Base-by-base conservation (phyloP, 1,284 basidiomycete species). In the Fistulinella staudtii region DNA sequence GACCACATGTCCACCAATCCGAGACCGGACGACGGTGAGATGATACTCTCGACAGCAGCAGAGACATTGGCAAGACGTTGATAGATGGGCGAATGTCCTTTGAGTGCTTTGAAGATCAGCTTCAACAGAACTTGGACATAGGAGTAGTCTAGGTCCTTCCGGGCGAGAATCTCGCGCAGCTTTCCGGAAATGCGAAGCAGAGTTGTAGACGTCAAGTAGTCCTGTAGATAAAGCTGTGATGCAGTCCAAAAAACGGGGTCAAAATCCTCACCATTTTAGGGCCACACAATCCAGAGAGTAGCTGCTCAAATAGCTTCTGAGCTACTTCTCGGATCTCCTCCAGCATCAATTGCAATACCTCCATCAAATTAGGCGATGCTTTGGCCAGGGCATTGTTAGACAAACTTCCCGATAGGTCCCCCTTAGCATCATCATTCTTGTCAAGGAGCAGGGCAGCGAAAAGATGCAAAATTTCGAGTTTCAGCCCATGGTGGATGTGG, bases 1-100 rank as follows among this genome's bases (percentile, higher is more conserved):
- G 68, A 66, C 80, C 80, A 82, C 25, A 82, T 71, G 13, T 77
- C 69, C 24, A 70, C 65, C 50, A 85, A 55, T 21, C 81, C 81
- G 21, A 74, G 66, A 9, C 82, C 82, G 17, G 72, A 71, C 14
- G 73, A 71, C 5, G 74, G 68, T n/a, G 73, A 74, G n/a, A 79
- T 63, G 4, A 61, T 49, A 4, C 67, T 56, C 40, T 68, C 63
- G 5, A 85, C 62, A 23, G 53, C 47, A 38, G 61, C 46, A 11
- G 64, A 66, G 22, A 60, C 54, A 20, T 41, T 44, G 11, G 50
- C 51, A 25, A 80, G 52, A 24, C 47, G 39, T 2, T 48, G 41
- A 40, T 77, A 72, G 9, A 38, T 28, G 10, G 63, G 40, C 0
- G 71, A 63, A 40, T 64, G 55, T 23, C 59, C 53, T 17, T 67